Evolutionary conservation across 169 alveolate species (phyloP).

Genomic region (Plasmodium blacklocki): DNA sequence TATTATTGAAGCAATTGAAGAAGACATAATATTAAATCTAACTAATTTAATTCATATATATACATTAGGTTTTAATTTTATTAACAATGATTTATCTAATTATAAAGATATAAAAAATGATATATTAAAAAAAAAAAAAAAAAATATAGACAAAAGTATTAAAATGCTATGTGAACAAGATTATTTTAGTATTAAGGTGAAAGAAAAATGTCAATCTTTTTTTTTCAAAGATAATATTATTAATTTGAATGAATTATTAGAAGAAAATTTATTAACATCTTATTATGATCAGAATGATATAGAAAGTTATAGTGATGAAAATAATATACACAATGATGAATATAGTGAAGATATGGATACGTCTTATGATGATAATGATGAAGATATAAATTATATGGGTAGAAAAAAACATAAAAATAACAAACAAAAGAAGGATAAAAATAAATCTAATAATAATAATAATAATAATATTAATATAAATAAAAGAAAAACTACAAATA

Average conservation of each 20-base stretch:
- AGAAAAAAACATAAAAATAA: neutral
- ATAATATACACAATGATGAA: neutral
- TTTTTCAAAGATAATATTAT: conserved; percentile 24
- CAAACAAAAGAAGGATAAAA: neutral
- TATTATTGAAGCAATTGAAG: conserved; percentile 48
- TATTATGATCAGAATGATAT: conserved; percentile 10
- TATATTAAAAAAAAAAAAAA: neutral
- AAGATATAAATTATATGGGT: neutral
- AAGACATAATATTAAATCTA: conserved; percentile 21
- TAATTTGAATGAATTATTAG: conserved; percentile 34
- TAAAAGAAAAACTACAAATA: conserved; percentile 2
- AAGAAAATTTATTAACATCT: neutral
- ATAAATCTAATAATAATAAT: neutral
- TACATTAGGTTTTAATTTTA: conserved; percentile 65
- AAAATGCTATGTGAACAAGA: conserved; percentile 31
- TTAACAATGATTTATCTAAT: conserved; percentile 56
- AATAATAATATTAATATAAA: neutral
- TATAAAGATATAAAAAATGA: conserved; percentile 37
- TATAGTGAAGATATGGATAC: neutral
- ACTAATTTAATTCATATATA: conserved; percentile 55
- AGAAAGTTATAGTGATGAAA: conserved; percentile 1
- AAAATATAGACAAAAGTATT: conserved; percentile 32
- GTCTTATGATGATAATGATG: neutral
- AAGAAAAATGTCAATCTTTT: conserved; percentile 41
- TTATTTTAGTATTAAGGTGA: conserved; percentile 52